Percentiles rank a stretch among this genome's conserved stretches.
Evolutionary conservation across 495 filamentous ascomycete genomes (phyloP).

Genomic region (Hypoxylon fuscum): DNA sequence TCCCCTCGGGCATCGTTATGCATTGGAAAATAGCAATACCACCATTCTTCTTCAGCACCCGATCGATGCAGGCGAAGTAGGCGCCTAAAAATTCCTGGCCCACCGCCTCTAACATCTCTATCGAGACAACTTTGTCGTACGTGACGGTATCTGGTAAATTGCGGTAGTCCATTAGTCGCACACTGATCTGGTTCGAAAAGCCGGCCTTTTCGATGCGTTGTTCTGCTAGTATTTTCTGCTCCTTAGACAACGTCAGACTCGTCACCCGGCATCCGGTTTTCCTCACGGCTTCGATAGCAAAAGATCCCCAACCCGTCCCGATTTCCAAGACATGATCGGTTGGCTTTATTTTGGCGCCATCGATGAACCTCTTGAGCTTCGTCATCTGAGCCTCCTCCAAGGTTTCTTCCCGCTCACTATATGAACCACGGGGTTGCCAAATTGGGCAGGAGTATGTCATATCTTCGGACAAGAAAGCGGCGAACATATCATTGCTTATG

Average conservation of each 20-base stretch:
- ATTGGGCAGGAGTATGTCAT: slow-evolving; percentile 83
- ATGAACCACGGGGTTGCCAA: slow-evolving; percentile 55
- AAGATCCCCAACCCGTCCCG: slow-evolving; percentile 74
- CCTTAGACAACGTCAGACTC: slow-evolving; percentile 66
- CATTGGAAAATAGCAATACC: slow-evolving; percentile 78
- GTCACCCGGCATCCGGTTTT: slow-evolving; percentile 70
- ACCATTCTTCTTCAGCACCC: slow-evolving; percentile 66
- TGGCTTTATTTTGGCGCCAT: slow-evolving; percentile 64
- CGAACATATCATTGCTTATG: slow-evolving; percentile 77
- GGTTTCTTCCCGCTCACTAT: slow-evolving; percentile 53
- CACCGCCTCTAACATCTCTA: slow-evolving; percentile 82
- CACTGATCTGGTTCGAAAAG: slow-evolving; percentile 60
- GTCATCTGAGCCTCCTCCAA: slow-evolving; percentile 71
- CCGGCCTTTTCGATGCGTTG: slow-evolving; percentile 63
- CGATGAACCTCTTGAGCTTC: slow-evolving; percentile 70
- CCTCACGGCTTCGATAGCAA: slow-evolving; percentile 69
- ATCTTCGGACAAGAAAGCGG: slow-evolving; percentile 74
- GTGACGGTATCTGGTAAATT: slow-evolving; percentile 58
- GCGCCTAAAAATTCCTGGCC: slow-evolving; percentile 68
- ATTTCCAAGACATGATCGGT: slow-evolving; percentile 75
- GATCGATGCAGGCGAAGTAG: slow-evolving; percentile 68
- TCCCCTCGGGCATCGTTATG: slow-evolving; percentile 75
- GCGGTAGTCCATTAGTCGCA: slow-evolving; percentile 70
- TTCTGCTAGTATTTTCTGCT: slow-evolving; percentile 70
- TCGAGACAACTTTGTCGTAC: slow-evolving; percentile 75